These are phyloP conservation scores for Teratosphaeria destructans DNA, from an alignment of 2,329 filamentous ascomycete genomes.

Conservation along the genomic window DNA sequence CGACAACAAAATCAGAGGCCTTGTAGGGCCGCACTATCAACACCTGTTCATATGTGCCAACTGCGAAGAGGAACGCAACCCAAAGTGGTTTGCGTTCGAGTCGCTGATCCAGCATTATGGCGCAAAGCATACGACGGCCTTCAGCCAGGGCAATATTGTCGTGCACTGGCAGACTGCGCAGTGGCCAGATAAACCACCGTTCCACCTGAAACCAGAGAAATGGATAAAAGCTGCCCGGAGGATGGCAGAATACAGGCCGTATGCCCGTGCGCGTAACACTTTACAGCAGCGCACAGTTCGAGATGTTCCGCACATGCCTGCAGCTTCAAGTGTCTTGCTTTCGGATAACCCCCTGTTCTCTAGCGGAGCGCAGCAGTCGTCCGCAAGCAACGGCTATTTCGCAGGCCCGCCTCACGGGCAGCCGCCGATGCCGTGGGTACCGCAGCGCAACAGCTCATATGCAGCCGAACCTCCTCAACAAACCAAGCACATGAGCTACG, in stretches of 20 bases:
- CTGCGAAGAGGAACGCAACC: conserved; percentile 49
- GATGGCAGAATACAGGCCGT: conserved; percentile 1
- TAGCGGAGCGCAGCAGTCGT: conserved; percentile 1
- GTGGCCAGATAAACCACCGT: conserved; percentile 68
- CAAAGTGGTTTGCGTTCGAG: conserved; percentile 65
- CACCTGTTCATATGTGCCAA: conserved; percentile 61
- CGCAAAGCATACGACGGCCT: conserved; percentile 63
- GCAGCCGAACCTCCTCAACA: background rate
- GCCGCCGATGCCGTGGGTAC: background rate
- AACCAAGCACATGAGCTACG: conserved; percentile 5
- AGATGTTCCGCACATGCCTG: conserved; percentile 3
- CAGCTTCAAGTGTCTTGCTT: conserved; percentile 3
- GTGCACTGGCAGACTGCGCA: conserved; percentile 67
- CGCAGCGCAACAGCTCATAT: background rate
- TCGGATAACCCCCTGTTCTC: conserved; percentile 9
- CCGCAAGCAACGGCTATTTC: conserved; percentile 1
- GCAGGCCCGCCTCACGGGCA: background rate
- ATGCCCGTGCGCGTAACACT: conserved; percentile 1
- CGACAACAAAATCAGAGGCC: conserved; percentile 62
- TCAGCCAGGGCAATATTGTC: conserved; percentile 61
- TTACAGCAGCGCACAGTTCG: background rate
- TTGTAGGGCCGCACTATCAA: conserved; percentile 55
- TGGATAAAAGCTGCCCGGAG: conserved; percentile 13
- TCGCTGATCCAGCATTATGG: conserved; percentile 74
- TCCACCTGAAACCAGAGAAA: conserved; percentile 45